Percentiles rank a stretch among this genome's conserved stretches.
phyloP scores from a whole-genome alignment of 139 green algal species.

The Picochlorum sp. region DNA sequence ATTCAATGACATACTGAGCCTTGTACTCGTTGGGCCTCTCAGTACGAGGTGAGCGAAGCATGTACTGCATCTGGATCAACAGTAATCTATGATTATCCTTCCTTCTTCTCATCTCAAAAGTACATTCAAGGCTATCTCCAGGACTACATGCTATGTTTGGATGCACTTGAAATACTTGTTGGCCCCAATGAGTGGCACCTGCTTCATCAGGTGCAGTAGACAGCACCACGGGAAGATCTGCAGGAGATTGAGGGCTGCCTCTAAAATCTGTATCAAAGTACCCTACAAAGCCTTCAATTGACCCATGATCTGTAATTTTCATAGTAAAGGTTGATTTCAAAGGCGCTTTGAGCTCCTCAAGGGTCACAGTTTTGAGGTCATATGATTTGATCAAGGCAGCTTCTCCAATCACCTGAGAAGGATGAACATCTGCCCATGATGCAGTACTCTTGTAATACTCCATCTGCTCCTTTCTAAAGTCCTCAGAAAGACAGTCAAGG shows the following conservation, averaged over 20 bases:
- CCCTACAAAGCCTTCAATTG: slow-evolving; percentile 72
- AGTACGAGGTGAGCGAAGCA: slow-evolving; percentile 1
- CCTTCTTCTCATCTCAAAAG: slow-evolving; percentile 53
- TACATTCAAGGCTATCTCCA: slow-evolving; percentile 43
- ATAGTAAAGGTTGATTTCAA: slow-evolving; percentile 43
- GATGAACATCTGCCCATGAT: slow-evolving; percentile 78
- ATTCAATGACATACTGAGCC: background rate
- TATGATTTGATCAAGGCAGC: slow-evolving; percentile 66
- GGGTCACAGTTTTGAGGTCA: slow-evolving; percentile 72
- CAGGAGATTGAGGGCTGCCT: slow-evolving; percentile 54
- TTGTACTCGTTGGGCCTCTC: background rate
- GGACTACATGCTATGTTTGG: slow-evolving; percentile 56
- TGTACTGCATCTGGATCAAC: slow-evolving; percentile 35
- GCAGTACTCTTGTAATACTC: slow-evolving; percentile 77
- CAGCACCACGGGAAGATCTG: slow-evolving; percentile 58
- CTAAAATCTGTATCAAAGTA: slow-evolving; percentile 85
- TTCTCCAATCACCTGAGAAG: slow-evolving; percentile 63
- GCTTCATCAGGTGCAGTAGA: slow-evolving; percentile 78
- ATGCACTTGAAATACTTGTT: slow-evolving; percentile 76
- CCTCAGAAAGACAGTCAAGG: slow-evolving; percentile 54
- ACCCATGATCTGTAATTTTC: slow-evolving; percentile 47
- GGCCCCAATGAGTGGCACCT: slow-evolving; percentile 87
- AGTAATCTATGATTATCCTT: slow-evolving; percentile 84
- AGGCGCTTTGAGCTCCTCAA: slow-evolving; percentile 69
- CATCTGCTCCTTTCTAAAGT: slow-evolving; percentile 55